phyloP scores from a whole-genome alignment of 208 protist species.

The Leishmania gerbilli region DNA sequence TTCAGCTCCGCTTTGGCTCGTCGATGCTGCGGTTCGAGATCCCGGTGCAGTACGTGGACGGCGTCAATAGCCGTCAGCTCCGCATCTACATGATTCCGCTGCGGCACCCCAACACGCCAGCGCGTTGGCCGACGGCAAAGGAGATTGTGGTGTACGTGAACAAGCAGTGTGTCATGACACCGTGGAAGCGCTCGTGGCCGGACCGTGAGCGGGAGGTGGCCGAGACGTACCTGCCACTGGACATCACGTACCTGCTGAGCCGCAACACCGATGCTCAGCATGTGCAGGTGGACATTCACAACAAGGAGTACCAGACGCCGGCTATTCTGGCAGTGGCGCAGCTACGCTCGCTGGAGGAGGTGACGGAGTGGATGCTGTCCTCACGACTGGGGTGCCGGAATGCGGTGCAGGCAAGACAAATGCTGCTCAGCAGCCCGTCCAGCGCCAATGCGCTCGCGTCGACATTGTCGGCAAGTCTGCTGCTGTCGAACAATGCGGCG shows the following conservation, averaged over 20 bases:
- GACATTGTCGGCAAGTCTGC: background rate
- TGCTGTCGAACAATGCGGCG: conserved; percentile 13
- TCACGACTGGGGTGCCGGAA: conserved; percentile 17
- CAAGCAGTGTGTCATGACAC: conserved; percentile 54
- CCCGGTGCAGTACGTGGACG: conserved; percentile 56
- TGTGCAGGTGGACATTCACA: conserved; percentile 64
- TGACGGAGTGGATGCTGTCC: conserved; percentile 47
- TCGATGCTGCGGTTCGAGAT: conserved; percentile 66
- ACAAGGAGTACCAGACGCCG: conserved; percentile 61
- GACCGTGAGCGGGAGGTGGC: conserved; percentile 60
- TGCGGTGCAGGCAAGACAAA: conserved; percentile 10
- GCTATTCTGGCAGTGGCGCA: conserved; percentile 59
- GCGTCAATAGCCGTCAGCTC: conserved; percentile 55
- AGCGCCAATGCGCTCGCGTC: background rate
- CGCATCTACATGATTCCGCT: conserved; percentile 69
- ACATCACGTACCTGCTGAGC: conserved; percentile 72
- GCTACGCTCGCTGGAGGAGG: conserved; percentile 51
- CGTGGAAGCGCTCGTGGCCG: conserved; percentile 82
- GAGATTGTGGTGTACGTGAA: conserved; percentile 84
- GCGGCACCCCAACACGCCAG: conserved; percentile 53
- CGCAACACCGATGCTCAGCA: conserved; percentile 44
- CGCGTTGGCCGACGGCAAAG: conserved; percentile 67
- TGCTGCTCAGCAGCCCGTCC: conserved; percentile 13
- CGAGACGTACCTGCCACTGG: conserved; percentile 74
- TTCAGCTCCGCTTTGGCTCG: conserved; percentile 73